A percentile compares a stretch with the other conserved stretches of the same genome.
These are phyloP conservation scores for Zymoseptoria crescenta DNA, from an alignment of 2,329 filamentous ascomycete species.

Conservation along the genomic window DNA sequence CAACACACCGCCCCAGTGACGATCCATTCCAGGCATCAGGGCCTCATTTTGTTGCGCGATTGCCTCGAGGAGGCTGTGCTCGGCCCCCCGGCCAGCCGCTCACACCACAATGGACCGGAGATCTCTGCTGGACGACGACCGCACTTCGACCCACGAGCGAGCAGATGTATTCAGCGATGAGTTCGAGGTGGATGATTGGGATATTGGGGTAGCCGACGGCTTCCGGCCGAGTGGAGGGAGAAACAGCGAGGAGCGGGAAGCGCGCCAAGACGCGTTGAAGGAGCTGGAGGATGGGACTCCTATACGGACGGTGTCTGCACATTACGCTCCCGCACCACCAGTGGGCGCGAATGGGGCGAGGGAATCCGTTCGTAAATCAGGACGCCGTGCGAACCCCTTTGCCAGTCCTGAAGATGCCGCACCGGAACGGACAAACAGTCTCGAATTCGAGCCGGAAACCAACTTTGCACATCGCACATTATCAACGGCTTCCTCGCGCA, in stretches of 20 bases:
- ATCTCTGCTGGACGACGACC: constrained; percentile 23
- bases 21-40: not conserved
- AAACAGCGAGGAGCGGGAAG: constrained; percentile 11
- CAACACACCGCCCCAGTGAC: not conserved
- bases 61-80: constrained; percentile 15
- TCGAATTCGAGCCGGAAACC: constrained; percentile 23
- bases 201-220: constrained; percentile 39
- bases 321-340: constrained; percentile 11
- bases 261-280: constrained; percentile 15
- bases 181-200: constrained; percentile 36
- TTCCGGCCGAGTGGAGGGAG: constrained; percentile 35
- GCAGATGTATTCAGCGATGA: constrained; percentile 44
- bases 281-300: constrained; percentile 18
- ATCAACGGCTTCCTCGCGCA: constrained; percentile 33
- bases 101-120: constrained; percentile 18
- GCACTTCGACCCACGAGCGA: constrained; percentile 26
- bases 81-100: constrained; percentile 13
- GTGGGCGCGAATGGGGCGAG: constrained; percentile 15
- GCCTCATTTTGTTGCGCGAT: constrained; percentile 7
- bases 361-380: constrained; percentile 29
- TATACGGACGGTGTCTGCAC: constrained; percentile 26
- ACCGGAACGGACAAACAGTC: constrained; percentile 14
- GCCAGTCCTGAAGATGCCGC: constrained; percentile 28
- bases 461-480: constrained; percentile 23
- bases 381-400: constrained; percentile 27